These are phyloP conservation scores for Caloboletus firmus DNA, from an alignment of 1,284 basidiomycete species.

Conservation along the genomic window DNA sequence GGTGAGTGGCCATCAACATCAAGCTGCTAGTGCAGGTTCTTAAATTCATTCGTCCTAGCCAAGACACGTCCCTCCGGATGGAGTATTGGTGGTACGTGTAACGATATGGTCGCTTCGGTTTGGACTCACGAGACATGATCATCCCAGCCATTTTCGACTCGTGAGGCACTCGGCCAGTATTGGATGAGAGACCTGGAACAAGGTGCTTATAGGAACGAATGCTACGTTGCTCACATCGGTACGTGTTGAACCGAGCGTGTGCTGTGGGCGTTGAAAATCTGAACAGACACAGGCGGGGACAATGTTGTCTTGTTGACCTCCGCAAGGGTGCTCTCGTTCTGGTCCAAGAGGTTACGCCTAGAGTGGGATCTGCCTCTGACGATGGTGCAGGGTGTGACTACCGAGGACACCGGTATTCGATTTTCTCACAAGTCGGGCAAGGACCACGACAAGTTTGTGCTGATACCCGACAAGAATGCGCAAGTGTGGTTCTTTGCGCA, in stretches of 20 bases:
- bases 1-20: conserved; percentile 41
- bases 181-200: conserved; percentile 95
- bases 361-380: conserved; percentile 93
- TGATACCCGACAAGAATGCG: conserved; percentile 69
- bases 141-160: conserved; percentile 76
- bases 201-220: conserved; percentile 81
- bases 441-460: conserved; percentile 73
- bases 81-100: conserved; percentile 73
- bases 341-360: conserved; percentile 81
- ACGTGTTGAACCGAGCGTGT: conserved; percentile 27
- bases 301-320: conserved; percentile 84
- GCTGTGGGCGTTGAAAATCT: conserved; percentile 14
- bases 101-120: neutral
- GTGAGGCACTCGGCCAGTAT: conserved; percentile 92
- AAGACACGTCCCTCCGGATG: conserved; percentile 83
- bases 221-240: conserved; percentile 92
- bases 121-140: conserved; percentile 5
- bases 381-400: conserved; percentile 84
- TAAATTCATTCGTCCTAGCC: conserved; percentile 49
- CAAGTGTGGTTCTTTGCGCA: conserved; percentile 79
- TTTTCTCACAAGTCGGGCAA: conserved; percentile 77
- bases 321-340: conserved; percentile 79
- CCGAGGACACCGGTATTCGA: conserved; percentile 87
- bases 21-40: neutral
- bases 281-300: conserved; percentile 75